Percentiles rank a stretch among this genome's conserved stretches.
These are phyloP conservation scores for Salix suchowensis DNA, from an alignment of 345 rosid genomes.

Conservation along the genomic window DNA sequence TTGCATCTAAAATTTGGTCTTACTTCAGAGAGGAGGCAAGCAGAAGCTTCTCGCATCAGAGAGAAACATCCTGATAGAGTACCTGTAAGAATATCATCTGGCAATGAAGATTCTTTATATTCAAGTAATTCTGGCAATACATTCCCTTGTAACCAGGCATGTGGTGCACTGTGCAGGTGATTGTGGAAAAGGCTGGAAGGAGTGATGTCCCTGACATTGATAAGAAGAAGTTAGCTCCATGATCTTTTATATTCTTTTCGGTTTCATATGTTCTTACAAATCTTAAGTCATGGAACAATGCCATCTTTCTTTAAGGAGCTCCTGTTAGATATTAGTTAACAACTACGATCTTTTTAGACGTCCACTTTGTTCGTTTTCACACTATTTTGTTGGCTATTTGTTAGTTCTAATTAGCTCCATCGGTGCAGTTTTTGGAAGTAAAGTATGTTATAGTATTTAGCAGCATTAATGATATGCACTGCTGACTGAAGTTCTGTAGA, in stretches of 20 bases:
- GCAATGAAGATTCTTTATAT: neutral
- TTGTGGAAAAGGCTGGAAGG: slow-evolving; percentile 85
- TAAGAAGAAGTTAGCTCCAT: slow-evolving; percentile 78
- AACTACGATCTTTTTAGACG: neutral
- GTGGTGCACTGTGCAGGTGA: slow-evolving; percentile 59
- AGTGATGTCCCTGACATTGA: slow-evolving; percentile 93
- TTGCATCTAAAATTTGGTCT: neutral
- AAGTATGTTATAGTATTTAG: neutral
- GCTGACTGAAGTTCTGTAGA: neutral
- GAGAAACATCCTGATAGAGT: slow-evolving; percentile 90
- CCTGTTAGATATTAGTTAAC: neutral
- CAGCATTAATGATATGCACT: neutral
- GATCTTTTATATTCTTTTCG: neutral
- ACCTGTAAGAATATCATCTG: slow-evolving; percentile 46
- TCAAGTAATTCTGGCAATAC: neutral
- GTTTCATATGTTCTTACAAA: neutral
- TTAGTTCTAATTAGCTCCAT: too few relatives aligned
- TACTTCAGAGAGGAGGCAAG: slow-evolving; percentile 66
- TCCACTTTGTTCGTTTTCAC: neutral
- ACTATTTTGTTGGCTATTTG: neutral
- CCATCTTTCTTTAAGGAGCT: neutral
- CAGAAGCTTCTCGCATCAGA: slow-evolving; percentile 76
- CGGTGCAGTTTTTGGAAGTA: too few relatives aligned
- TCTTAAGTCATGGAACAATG: neutral
- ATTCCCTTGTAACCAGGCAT: slow-evolving; percentile 1